Percentiles rank a stretch among this genome's conserved stretches.
phyloP scores from a whole-genome alignment of 1,139 yeast species.

The Kluyveromyces sp. region DNA sequence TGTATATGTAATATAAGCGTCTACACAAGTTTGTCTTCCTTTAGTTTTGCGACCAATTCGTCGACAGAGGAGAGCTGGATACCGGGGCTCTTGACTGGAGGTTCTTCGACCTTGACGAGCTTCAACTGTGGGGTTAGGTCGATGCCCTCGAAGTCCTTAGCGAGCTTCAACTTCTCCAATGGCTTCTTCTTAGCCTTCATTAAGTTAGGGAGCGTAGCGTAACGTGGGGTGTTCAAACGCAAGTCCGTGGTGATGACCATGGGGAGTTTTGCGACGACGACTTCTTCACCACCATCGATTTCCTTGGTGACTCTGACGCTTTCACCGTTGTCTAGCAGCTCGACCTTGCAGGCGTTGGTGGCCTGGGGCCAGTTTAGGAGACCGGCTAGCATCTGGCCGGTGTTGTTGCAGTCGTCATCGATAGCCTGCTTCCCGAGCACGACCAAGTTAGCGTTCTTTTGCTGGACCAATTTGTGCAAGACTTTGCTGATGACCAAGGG shows the following conservation, averaged over 20 bases:
- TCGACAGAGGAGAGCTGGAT: slow-evolving; percentile 72
- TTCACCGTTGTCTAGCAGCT: slow-evolving; percentile 41
- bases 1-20: neutral
- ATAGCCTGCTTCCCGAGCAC: slow-evolving; percentile 94
- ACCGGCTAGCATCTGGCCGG: slow-evolving; percentile 98
- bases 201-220: slow-evolving; percentile 86
- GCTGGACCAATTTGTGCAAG: slow-evolving; percentile 63
- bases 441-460: slow-evolving; percentile 65
- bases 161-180: slow-evolving; percentile 50
- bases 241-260: slow-evolving; percentile 85
- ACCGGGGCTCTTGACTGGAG: slow-evolving; percentile 77
- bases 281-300: slow-evolving; percentile 91
- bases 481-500: slow-evolving; percentile 90
- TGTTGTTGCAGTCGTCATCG: slow-evolving; percentile 90
- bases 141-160: slow-evolving; percentile 54
- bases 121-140: slow-evolving; percentile 60
- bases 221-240: slow-evolving; percentile 89
- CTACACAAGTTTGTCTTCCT: slow-evolving; percentile 55
- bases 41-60: slow-evolving; percentile 70
- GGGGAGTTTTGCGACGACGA: slow-evolving; percentile 71
- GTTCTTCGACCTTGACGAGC: slow-evolving; percentile 71
- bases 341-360: slow-evolving; percentile 88
- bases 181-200: slow-evolving; percentile 99
- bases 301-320: slow-evolving; percentile 76
- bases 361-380: slow-evolving; percentile 96